Evolutionary conservation across 768 basidiomycete genomes (phyloP), one percentile per base, ranked within the genome.

Genomic region (Macrolepiota albuminosa): DNA sequence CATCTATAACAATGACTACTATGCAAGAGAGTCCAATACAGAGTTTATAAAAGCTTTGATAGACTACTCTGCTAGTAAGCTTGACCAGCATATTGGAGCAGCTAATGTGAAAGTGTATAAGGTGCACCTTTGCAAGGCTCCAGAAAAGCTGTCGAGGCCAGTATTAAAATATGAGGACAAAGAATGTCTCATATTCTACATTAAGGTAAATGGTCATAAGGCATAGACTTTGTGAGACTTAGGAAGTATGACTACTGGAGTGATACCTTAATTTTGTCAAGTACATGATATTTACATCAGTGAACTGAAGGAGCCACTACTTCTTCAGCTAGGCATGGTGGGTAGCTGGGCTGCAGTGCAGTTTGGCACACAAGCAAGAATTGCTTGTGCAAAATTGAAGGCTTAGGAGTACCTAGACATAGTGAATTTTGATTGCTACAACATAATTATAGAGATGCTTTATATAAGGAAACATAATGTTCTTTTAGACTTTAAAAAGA

Each of bases 361-460:
- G 4, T 50, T 36, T 21, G 33, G 49, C 0, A 50, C 5, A 1
- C n/a, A 34, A 10, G 33, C 0, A 11, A 4, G 0, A 11, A 9
- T 50, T 8, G 3, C 4, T 21, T 10, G 31, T 4, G 11, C 10
- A 9, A 29, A 16, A 11, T 11, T 18, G 9, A 49, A 4, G 16
- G 8, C 3, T 9, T 2, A 24, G 1, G 62, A 64, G 3, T 74
- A 74, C 42, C 60, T 75, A 5, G 72, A 77, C 16, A 6, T 14
- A 16, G 39, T 14, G 4, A 40, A 29, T 29, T 29, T 29, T 29
- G 29, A 36, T 6, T 6, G 6, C 34, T 36, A 36, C 10, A 71
- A 77, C 36, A 58, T 69, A 49, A 69, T 78, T 0, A 62, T 78
- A 0, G 74, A 76, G 0, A 73, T 67, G 2, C 71, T 71, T 1